phyloP scores from a whole-genome alignment of 2,329 filamentous ascomycete genomes.

The Penicillium aurantiogriseum region DNA sequence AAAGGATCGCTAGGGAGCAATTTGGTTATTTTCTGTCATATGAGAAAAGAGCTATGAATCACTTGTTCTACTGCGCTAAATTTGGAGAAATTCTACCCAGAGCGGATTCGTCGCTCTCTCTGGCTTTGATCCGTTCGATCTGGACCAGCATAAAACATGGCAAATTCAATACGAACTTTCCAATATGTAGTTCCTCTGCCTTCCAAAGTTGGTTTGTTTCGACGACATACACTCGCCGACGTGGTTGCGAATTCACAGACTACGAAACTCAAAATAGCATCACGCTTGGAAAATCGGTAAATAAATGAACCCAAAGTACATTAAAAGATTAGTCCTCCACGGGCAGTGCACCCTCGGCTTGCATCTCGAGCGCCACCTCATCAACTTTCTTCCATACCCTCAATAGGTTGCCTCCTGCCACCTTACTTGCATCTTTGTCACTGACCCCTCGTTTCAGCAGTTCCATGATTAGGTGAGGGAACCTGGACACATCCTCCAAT shows the following conservation, averaged over 20 bases:
- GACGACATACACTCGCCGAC: background rate
- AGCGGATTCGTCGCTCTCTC: background rate
- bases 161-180: background rate
- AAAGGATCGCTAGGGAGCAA: background rate
- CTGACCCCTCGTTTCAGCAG: slow-evolving; percentile 71
- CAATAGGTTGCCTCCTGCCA: slow-evolving; percentile 77
- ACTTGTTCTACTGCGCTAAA: too few relatives aligned
- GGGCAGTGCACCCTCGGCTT: slow-evolving; percentile 52
- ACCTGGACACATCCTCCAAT: slow-evolving; percentile 81
- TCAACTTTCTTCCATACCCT: slow-evolving; percentile 83
- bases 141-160: background rate
- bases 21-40: background rate
- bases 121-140: too few relatives aligned
- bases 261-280: background rate
- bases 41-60: background rate
- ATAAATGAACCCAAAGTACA: background rate
- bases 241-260: background rate
- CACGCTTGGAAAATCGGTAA: background rate
- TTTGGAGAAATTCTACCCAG: background rate
- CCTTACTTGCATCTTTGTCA: slow-evolving; percentile 69
- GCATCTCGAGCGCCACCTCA: slow-evolving; percentile 64
- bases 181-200: background rate
- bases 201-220: background rate
- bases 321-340: slow-evolving; percentile 42
- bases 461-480: slow-evolving; percentile 73